Conservation (phyloP, 306 rosid genomes). For the Casuarina glauca region DNA sequence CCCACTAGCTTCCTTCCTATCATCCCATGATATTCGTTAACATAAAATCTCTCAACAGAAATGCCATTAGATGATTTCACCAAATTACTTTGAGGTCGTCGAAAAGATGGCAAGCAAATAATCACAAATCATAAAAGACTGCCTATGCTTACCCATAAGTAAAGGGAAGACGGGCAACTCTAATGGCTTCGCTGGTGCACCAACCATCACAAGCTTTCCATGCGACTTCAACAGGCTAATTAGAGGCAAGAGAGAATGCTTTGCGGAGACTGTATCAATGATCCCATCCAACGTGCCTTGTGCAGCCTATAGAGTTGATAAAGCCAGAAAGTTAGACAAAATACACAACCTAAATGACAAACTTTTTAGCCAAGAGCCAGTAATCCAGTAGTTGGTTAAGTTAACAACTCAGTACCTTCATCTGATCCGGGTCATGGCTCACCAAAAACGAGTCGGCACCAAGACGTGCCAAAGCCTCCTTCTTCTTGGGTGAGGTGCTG, state of each 20-base stretch:
- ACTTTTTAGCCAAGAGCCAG: neutral
- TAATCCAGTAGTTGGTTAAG: no score
- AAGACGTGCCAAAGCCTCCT: conserved; percentile 20
- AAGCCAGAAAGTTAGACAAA: neutral
- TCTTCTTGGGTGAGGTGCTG: conserved; percentile 24
- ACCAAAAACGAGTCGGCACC: conserved; percentile 22
- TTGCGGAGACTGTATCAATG: conserved; percentile 20
- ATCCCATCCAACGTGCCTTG: conserved; percentile 20
- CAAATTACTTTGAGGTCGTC: no score
- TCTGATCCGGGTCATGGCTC: conserved; percentile 10
- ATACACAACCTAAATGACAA: neutral
- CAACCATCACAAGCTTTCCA: conserved; percentile 19
- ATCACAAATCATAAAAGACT: neutral
- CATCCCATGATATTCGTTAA: neutral
- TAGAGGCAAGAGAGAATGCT: conserved; percentile 1
- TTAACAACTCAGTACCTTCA: conserved; percentile 2
- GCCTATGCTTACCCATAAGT: conserved; percentile 1
- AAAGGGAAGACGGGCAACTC: conserved; percentile 5
- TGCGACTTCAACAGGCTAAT: neutral
- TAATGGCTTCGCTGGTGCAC: conserved; percentile 6
- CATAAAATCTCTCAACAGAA: neutral
- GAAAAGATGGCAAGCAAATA: neutral
- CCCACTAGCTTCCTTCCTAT: conserved; percentile 30
- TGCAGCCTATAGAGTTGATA: neutral
- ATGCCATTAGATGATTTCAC: neutral